A percentile compares a stretch with the other conserved stretches of the same genome.
phyloP scores from a whole-genome alignment of 345 rosid genomes.

The Populus simonii region DNA sequence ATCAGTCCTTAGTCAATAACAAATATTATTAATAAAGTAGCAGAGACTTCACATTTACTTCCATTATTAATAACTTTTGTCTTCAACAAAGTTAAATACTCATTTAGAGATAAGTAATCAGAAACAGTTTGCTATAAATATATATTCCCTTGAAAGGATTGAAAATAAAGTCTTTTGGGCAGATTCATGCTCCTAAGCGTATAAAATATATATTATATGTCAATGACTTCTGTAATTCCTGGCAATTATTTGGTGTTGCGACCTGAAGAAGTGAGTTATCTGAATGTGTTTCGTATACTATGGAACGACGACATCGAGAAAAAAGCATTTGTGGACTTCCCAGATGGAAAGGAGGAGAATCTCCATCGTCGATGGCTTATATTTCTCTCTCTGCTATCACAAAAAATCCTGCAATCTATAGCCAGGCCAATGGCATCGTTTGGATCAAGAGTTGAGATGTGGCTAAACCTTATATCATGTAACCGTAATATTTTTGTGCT shows the following conservation, averaged over 20 bases:
- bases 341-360: constrained; percentile 15
- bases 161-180: no score
- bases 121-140: no score
- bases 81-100: no score
- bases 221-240: neutral
- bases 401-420: constrained; percentile 17
- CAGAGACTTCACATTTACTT: no score
- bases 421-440: constrained; percentile 6
- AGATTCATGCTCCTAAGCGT: no score
- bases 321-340: constrained; percentile 13
- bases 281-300: constrained; percentile 1
- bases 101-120: no score
- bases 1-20: no score
- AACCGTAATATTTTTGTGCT: constrained; percentile 19
- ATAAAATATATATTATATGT: no score
- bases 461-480: constrained; percentile 21
- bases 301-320: constrained; percentile 8
- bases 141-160: no score
- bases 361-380: constrained; percentile 17
- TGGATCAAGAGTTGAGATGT: constrained; percentile 19
- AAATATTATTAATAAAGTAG: no score
- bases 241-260: constrained; percentile 13
- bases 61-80: no score
- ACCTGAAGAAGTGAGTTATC: constrained; percentile 10
- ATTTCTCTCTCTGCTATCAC: constrained; percentile 14